A percentile compares a stretch with the other conserved stretches of the same genome.
Evolutionary conservation across 225 moss, liverwort and hornwort genomes (phyloP).

Genomic region (Neckera pumila): DNA sequence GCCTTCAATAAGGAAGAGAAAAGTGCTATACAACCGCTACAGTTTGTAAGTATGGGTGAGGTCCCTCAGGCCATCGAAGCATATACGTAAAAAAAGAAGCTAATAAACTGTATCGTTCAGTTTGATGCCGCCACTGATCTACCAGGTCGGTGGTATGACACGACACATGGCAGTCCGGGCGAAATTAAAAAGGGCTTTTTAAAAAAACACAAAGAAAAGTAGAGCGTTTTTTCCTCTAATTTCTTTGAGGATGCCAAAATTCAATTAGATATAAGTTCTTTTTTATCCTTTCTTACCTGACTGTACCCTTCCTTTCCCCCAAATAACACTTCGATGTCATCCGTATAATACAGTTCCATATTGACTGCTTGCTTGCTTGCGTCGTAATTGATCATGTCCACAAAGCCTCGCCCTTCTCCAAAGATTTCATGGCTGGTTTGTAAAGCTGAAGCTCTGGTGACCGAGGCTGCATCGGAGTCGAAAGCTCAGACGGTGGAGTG

Average conservation of each 20-base stretch:
- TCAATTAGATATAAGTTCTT: neutral
- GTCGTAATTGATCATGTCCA: constrained; percentile 18
- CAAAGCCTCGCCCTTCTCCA: constrained; percentile 35
- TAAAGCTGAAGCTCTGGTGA: constrained; percentile 47
- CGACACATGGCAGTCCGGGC: constrained; percentile 48
- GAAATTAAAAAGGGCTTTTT: neutral
- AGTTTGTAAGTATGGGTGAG: neutral
- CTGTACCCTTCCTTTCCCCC: neutral
- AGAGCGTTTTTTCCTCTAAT: constrained; percentile 12
- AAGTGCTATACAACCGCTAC: constrained; percentile 2
- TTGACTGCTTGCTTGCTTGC: neutral
- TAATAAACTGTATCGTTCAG: neutral
- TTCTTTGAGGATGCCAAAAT: constrained; percentile 4
- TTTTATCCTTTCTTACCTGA: neutral
- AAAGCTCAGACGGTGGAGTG: constrained; percentile 9
- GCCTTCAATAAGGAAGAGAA: constrained; percentile 1
- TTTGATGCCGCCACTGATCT: constrained; percentile 42
- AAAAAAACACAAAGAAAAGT: neutral
- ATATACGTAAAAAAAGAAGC: neutral
- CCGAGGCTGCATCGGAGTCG: constrained; percentile 46
- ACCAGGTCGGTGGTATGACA: constrained; percentile 35
- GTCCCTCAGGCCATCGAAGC: constrained; percentile 13
- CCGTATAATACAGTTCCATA: neutral
- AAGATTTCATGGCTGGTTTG: constrained; percentile 33
- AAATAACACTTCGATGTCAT: neutral